Evolutionary conservation across 495 filamentous ascomycete genomes (phyloP), one percentile per base, ranked within the genome.

Genomic region (Collariella sp.): DNA sequence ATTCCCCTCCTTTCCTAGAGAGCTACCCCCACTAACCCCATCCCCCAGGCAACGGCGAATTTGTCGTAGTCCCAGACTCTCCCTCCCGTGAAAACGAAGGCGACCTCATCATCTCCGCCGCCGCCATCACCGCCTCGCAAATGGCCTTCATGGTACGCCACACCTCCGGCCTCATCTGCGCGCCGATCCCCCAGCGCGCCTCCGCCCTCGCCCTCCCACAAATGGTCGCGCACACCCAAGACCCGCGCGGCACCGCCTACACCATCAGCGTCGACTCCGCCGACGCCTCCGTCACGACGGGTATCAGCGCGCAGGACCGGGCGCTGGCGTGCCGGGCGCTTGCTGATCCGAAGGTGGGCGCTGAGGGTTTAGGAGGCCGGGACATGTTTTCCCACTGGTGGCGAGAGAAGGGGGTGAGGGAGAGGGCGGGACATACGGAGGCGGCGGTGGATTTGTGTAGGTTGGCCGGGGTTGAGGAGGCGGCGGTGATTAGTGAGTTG

Each of bases 91-190:
- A 98, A 68, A 97, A 97, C 71, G 94, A 98, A 77, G 94, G 89
- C 62, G 93, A 98, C 72, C 83, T 98, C 23, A 95, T 98, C 68
- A 91, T 96, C 62, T 88, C 94, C 47, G 94, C 90, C 20, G 77
- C 89, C 33, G 79, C 87, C 58, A 74, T 96, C 62, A 96, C 91
- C 19, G 76, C 88, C 15, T 79, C 87, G 47, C 90, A 97, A 69
- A 90, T 91, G 87, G 89, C 89, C 54, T 97, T 96, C 71, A 82
- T 98, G 78, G 81, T 98, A 60, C 87, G 90, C 24, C 81, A 95
- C 66, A 84, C 84, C 15, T 95, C 89, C 12, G 93, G 93, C 59
- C 78, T 89, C 45, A 84, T 98, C 74, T 96, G 93, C 79, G 85
- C 85, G 0, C 91, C 93, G 15, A 76, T 96, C 36, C 74, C 82